A percentile compares a stretch with the other conserved stretches of the same genome.
Evolutionary conservation across 2,329 filamentous ascomycete genomes (phyloP).

Genomic region (Trichoderma breve): DNA sequence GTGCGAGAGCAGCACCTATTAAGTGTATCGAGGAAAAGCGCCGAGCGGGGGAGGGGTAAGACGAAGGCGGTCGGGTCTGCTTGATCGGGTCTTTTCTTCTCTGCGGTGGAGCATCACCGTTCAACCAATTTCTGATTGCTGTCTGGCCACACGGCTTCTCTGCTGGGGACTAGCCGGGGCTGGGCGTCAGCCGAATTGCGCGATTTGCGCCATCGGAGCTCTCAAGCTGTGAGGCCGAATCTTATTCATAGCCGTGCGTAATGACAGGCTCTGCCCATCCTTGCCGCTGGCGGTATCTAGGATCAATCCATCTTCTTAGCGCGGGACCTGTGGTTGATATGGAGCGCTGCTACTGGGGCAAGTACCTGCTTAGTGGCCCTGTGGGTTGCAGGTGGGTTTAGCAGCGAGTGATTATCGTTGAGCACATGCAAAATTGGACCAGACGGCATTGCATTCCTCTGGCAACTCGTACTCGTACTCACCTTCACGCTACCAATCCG

Average conservation of each 20-base stretch:
- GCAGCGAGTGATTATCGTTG: neutral
- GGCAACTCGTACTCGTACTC: conserved; percentile 1
- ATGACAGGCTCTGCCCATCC: conserved; percentile 1
- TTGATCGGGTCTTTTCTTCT: conserved; percentile 11
- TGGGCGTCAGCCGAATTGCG: conserved; percentile 16
- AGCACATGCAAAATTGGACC: conserved; percentile 6
- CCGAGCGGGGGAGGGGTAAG: conserved; percentile 21
- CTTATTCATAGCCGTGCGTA: conserved; percentile 17
- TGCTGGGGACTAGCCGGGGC: neutral
- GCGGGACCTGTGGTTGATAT: neutral
- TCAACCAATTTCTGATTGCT: neutral
- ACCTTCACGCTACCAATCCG: neutral
- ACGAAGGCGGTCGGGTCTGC: conserved; percentile 7
- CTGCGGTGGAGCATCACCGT: conserved; percentile 6
- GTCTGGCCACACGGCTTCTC: neutral
- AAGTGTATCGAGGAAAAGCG: conserved; percentile 12
- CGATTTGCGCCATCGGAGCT: conserved; percentile 18
- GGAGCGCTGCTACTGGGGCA: neutral
- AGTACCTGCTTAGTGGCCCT: neutral
- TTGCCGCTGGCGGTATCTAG: neutral
- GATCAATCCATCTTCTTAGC: neutral
- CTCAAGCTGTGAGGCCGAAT: neutral
- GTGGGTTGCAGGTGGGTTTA: neutral
- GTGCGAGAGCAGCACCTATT: conserved; percentile 6
- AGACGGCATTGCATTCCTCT: neutral